phyloP scores from a whole-genome alignment of 139 green algal species.

The Diplosphaera chodatii region DNA sequence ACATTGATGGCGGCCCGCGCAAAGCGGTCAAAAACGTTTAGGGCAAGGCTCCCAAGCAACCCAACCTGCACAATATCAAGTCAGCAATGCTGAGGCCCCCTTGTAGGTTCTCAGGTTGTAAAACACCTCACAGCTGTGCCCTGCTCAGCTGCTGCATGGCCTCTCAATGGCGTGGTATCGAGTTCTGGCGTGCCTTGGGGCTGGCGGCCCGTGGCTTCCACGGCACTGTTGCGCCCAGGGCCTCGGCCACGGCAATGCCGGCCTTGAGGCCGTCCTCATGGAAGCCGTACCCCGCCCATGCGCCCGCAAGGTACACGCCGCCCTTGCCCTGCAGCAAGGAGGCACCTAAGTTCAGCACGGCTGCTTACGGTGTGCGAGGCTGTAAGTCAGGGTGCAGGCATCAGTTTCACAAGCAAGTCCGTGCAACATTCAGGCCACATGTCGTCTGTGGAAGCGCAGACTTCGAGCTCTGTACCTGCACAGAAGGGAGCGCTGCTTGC shows the following conservation, averaged over 20 bases:
- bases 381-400: too few species aligned
- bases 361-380: too few species aligned
- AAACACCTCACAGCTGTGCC: too few species aligned
- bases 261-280: conserved; percentile 92
- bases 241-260: conserved; percentile 50
- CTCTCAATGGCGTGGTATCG: too few species aligned
- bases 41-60: conserved; percentile 19
- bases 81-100: too few species aligned
- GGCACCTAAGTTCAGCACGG: too few species aligned
- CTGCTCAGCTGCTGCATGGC: too few species aligned
- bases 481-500: conserved; percentile 31
- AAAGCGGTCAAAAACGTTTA: conserved; percentile 53
- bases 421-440: too few species aligned
- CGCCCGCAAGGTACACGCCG: conserved; percentile 57
- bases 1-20: conserved; percentile 37
- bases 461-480: too few species aligned
- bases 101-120: too few species aligned
- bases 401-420: too few species aligned
- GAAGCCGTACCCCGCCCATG: conserved; percentile 91
- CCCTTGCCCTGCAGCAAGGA: conserved; percentile 42
- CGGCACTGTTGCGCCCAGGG: conserved; percentile 39
- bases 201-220: conserved; percentile 45
- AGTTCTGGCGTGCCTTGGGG: conserved; percentile 58
- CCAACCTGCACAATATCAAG: background rate
- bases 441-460: too few species aligned